Conservation (phyloP, 345 rosid species). For the Streptanthus diversifolius region DNA sequence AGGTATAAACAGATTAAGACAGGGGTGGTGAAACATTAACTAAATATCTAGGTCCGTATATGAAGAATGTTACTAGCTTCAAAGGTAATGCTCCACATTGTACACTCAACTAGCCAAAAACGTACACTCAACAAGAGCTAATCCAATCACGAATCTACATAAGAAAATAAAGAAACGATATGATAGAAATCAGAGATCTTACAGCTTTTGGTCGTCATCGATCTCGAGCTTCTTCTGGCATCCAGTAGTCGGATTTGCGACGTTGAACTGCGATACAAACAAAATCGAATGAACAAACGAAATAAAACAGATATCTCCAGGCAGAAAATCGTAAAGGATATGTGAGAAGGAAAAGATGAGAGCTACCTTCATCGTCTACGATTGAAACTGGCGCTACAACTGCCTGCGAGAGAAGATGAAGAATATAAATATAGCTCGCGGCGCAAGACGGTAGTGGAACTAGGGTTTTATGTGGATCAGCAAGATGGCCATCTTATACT, state of each 20-base stretch:
- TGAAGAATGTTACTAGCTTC: not conserved
- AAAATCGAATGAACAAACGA: not conserved
- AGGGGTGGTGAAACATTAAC: not conserved
- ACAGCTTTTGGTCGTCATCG: conserved; percentile 55
- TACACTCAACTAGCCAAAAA: not conserved
- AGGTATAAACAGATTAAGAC: not conserved
- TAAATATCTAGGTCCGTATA: not conserved
- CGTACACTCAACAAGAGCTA: not conserved
- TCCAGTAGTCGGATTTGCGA: conserved; percentile 53
- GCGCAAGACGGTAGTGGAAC: not conserved
- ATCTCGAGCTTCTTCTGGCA: conserved; percentile 60
- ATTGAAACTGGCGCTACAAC: conserved; percentile 5
- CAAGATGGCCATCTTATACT: not conserved
- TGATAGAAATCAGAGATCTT: not conserved
- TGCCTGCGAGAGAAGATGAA: not conserved
- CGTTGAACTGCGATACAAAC: conserved; percentile 39
- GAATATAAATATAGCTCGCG: not conserved
- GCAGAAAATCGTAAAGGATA: not conserved
- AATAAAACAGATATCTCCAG: not conserved
- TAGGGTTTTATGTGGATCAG: conserved; percentile 13
- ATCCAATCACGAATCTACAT: not conserved
- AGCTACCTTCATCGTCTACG: conserved; percentile 33
- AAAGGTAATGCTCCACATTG: not conserved
- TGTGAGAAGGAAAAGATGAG: not conserved
- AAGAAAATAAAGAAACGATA: not conserved